phyloP scores from a whole-genome alignment of 441 rosid genomes.

The Aleurites moluccanus region DNA sequence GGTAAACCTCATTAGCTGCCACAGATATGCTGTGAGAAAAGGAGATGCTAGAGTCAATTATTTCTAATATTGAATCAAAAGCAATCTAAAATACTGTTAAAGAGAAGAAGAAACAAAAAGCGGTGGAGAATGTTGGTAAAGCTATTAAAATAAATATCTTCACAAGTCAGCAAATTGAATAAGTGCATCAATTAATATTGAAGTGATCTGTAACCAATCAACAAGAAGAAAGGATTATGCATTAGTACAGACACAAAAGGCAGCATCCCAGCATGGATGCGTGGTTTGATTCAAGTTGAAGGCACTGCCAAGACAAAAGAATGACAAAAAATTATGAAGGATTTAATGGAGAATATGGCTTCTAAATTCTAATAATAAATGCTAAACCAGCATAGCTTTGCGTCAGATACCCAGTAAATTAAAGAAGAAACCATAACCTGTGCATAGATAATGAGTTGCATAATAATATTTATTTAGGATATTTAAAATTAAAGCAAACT shows the following conservation, averaged over 20 bases:
- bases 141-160: background rate
- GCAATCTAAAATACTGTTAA: background rate
- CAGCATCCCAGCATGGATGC: background rate
- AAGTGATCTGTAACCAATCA: background rate
- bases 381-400: background rate
- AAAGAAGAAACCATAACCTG: background rate
- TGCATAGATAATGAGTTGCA: background rate
- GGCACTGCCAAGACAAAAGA: background rate
- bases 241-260: background rate
- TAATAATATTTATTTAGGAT: background rate
- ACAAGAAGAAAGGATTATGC: background rate
- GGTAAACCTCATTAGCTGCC: constrained; percentile 95
- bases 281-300: background rate
- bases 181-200: constrained; percentile 2
- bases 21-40: constrained; percentile 61
- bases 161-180: background rate
- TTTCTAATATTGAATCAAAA: background rate
- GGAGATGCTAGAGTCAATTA: constrained; percentile 7
- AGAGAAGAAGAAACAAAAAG: background rate
- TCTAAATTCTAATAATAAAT: background rate
- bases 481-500: constrained; percentile 21
- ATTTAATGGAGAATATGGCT: background rate
- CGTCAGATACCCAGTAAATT: background rate
- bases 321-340: background rate
- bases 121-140: background rate